Conservation (phyloP, 257 asterid genomes). For the Scutellaria barbata region DNA sequence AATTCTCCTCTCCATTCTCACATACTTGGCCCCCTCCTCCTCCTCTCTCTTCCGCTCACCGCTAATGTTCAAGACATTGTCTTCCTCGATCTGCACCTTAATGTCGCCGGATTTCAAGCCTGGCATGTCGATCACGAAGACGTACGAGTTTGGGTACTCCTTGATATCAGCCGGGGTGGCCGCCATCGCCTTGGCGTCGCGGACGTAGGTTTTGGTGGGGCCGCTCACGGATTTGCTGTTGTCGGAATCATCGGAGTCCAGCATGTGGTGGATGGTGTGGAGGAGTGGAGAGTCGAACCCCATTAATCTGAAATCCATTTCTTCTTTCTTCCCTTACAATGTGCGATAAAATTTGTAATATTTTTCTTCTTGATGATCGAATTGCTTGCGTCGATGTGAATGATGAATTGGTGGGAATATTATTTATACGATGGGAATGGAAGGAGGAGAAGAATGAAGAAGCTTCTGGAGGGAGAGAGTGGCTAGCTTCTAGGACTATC, state of each 20-base stretch:
- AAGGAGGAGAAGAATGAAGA: slow-evolving; percentile 31
- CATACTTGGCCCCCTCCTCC: slow-evolving; percentile 62
- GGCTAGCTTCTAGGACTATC: slow-evolving; percentile 30
- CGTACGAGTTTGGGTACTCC: slow-evolving; percentile 59
- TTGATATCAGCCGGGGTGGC: slow-evolving; percentile 81
- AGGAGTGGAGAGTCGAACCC: slow-evolving; percentile 61
- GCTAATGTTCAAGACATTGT: slow-evolving; percentile 54
- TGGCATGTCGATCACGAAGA: slow-evolving; percentile 78
- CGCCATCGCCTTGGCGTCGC: slow-evolving; percentile 80
- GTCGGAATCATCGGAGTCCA: slow-evolving; percentile 48
- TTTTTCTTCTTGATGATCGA: background rate
- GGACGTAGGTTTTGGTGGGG: slow-evolving; percentile 62
- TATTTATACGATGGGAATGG: slow-evolving; percentile 15
- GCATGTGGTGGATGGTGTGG: slow-evolving; percentile 57
- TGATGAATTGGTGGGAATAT: background rate
- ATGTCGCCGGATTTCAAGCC: slow-evolving; percentile 75
- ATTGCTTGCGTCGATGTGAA: background rate
- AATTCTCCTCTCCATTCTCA: slow-evolving; percentile 76
- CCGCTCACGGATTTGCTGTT: slow-evolving; percentile 38
- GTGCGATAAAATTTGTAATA: background rate
- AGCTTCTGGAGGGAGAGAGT: slow-evolving; percentile 37
- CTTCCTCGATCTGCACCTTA: slow-evolving; percentile 76
- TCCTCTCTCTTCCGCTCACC: slow-evolving; percentile 73
- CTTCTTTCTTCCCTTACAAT: background rate
- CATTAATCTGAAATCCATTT: slow-evolving; percentile 66